These are phyloP conservation scores for Microbotryum saponariae DNA, from an alignment of 1,284 basidiomycete genomes.

Conservation along the genomic window DNA sequence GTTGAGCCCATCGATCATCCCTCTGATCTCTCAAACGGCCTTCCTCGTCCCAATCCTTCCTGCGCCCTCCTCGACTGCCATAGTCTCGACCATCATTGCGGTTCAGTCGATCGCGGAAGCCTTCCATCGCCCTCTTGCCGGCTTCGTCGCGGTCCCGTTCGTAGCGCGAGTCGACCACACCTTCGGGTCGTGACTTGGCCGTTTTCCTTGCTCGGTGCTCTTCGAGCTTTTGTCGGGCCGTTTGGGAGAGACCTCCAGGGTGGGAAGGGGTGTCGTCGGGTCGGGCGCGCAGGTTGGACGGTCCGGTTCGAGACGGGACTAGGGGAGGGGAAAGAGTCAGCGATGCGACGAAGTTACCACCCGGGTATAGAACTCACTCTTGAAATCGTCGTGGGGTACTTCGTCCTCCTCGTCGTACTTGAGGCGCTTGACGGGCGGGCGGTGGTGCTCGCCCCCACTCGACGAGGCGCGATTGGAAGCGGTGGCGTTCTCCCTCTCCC, in stretches of 20 bases:
- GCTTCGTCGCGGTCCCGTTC: constrained; percentile 24
- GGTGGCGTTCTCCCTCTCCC: constrained; percentile 35
- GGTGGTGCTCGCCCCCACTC: constrained; percentile 38
- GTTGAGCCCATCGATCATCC: constrained; percentile 8
- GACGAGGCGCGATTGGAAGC: constrained; percentile 19
- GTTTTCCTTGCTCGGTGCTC: constrained; percentile 52
- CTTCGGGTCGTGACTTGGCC: constrained; percentile 2
- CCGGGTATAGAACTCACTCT: constrained; percentile 51
- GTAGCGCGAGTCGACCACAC: constrained; percentile 25
- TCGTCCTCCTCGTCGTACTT: constrained; percentile 51
- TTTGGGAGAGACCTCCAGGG: constrained; percentile 73
- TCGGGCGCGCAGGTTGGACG: constrained; percentile 55
- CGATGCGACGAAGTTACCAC: not conserved
- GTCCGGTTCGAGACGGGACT: constrained; percentile 26
- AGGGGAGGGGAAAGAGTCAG: not conserved
- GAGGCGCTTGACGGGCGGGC: constrained; percentile 57
- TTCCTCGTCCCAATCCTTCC: constrained; percentile 7
- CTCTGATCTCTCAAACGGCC: constrained; percentile 9
- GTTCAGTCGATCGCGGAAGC: constrained; percentile 37
- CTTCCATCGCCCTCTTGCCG: constrained; percentile 27
- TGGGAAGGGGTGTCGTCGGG: constrained; percentile 91
- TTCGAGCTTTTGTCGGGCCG: constrained; percentile 62
- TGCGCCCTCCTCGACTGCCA: constrained; percentile 4
- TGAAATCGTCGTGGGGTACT: constrained; percentile 59
- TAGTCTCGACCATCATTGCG: constrained; percentile 22